Evolutionary conservation across 2,329 filamentous ascomycete species (phyloP), one percentile per base, ranked within the genome.

Genomic region (Zalaria sp.): DNA sequence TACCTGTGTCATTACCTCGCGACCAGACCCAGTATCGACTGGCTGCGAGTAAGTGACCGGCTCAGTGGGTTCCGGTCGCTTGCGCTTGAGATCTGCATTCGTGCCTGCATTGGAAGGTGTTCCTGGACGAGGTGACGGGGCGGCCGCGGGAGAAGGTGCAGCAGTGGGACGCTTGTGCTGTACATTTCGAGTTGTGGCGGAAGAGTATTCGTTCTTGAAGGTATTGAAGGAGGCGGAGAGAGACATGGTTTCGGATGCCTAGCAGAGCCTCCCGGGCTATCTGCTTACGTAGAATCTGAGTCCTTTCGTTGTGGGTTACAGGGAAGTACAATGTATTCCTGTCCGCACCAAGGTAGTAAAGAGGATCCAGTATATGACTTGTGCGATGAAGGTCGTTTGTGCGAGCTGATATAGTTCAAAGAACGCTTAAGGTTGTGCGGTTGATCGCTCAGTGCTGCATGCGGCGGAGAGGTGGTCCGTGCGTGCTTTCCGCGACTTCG

Each of bases 1-100:
- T 57, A 95, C 80, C 60, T 93, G 84, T 8, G 87, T 93, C 67
- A 86, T 80, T 59, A 91, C 78, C 60, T 89, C 81, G 46, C 72
- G 72, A 50, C 87, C 86, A 40, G 80, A 83, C 56, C 80, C 81
- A 10, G 78, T 84, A 54, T 81, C 78, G 49, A 75, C 73, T 18
- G 83, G 83, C 64, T 88, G 84, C 43, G 83, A 88, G 63, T 79
- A 89, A 41, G 83, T 69, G 8, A 71, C 27, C 41, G 67, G 37
- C 69, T 68, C 4, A 59, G 45, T 60, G 34, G 44, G 39, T 40
- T 73, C 73, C 38, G 76, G 72, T 5, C 79, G 72, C 56, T 83
- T 83, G 46, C 68, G 65, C 52, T 78, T 77, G 47, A 64, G 66
- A 37, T 77, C 73, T 34, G 38, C 7, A 6, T 6, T 6, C 6